Base-by-base conservation (phyloP, 768 basidiomycete species). In the Pleurotus djamor region DNA sequence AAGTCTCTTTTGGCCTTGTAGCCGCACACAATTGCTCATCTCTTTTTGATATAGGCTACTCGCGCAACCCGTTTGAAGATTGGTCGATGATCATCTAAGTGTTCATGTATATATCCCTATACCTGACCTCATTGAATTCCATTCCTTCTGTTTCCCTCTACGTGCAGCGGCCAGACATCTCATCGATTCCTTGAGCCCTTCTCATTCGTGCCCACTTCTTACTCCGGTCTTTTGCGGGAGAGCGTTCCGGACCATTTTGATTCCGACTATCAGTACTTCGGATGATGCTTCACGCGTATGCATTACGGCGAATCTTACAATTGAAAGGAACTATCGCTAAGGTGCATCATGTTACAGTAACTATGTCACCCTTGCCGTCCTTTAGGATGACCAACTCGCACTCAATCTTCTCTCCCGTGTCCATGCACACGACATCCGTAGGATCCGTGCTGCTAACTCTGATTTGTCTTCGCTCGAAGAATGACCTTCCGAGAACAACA, bases 321-420 rank as follows among this genome's bases (percentile, higher is more conserved):
- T 33, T 33, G 13, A 33, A 37, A 52, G 34, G 34, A 37, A 32
- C 32, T 36, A 45, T 33, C 12, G 49, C 5, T 17, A 10, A 47
- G 2, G 4, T 28, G 28, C 60, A 34, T 71, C 76, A 93, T 38
- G 95, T 96, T 34, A 96, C 90, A 34, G 87, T 94, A 33, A 97
- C 91, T 60, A 95, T 88, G 60, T 95, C 89, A 0, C 95, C 95
- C 71, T 85, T 83, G 6, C 93, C 94, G 69, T 98, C 94, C 71
- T 93, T 91, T 61, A 98, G 75, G 56, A 98, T 90, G 32, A 97
- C 94, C 10, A 96, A 72, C 70, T 97, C 94, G 71, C 93, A 95
- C 60, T 92, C 91, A 50, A 97, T 85, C 70, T 87, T 91, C 75
- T 97, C 95, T 5, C 92, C 92, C 0, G 89, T 92, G 69, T 98